Evolutionary conservation across 2,329 filamentous ascomycete species (phyloP).

Genomic region (Coleophoma cylindrospora): DNA sequence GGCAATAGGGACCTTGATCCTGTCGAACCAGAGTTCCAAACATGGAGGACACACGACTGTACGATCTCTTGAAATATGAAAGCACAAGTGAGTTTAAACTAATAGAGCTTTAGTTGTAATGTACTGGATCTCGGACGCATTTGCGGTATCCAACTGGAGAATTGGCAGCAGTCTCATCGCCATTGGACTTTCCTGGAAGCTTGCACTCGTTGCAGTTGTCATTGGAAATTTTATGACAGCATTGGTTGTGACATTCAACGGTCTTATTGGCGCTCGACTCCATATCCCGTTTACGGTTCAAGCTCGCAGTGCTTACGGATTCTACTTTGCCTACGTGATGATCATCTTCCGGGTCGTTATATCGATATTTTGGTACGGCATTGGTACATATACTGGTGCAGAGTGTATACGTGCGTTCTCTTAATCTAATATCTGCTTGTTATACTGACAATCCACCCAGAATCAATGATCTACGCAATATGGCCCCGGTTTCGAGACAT

Average conservation of each 20-base stretch:
- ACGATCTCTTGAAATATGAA: not conserved
- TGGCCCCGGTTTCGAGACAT: slow-evolving; percentile 13
- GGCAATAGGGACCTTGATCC: not conserved
- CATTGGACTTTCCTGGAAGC: slow-evolving; percentile 14
- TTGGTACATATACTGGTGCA: slow-evolving; percentile 24
- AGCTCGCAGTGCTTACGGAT: slow-evolving; percentile 21
- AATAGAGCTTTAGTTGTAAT: slow-evolving; percentile 4
- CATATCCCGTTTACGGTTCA: slow-evolving; percentile 24
- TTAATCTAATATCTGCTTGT: not conserved
- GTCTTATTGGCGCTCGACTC: slow-evolving; percentile 18
- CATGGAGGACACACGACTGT: not conserved
- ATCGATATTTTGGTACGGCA: slow-evolving; percentile 29
- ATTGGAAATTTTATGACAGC: slow-evolving; percentile 13
- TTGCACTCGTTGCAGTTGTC: slow-evolving; percentile 12
- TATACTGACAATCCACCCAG: slow-evolving; percentile 13
- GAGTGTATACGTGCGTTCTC: slow-evolving; percentile 16
- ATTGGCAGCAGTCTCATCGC: slow-evolving; percentile 12
- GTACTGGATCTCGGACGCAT: slow-evolving; percentile 18
- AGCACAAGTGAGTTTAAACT: not conserved
- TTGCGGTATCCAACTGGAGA: slow-evolving; percentile 13
- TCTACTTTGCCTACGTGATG: slow-evolving; percentile 18
- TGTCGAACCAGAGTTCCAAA: not conserved
- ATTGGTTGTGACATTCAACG: slow-evolving; percentile 15
- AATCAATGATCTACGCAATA: slow-evolving; percentile 20
- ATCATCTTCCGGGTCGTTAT: slow-evolving; percentile 26